Conservation (phyloP, 768 basidiomycete species). For the Boletus edulis region DNA sequence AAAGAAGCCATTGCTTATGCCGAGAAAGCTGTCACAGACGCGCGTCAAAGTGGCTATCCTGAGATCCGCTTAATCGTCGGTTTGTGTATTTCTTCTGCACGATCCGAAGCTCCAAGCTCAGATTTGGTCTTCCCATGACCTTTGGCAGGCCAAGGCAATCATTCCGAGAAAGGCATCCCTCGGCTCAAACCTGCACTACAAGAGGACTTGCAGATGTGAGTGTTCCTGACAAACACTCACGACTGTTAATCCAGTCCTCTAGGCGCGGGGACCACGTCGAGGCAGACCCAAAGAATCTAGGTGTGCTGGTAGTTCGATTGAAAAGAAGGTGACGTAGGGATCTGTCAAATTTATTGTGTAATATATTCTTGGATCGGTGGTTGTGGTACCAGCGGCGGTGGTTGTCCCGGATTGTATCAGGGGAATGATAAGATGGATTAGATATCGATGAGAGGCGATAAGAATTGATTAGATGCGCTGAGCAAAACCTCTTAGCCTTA, state of each 20-base stretch:
- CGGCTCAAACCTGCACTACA: constrained; percentile 92
- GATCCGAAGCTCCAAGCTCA: background rate
- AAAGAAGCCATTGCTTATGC: constrained; percentile 82
- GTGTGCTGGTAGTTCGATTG: constrained; percentile 76
- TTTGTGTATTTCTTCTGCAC: constrained; percentile 32
- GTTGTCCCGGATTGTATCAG: too few relatives aligned
- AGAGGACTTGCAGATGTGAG: constrained; percentile 72
- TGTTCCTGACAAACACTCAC: background rate
- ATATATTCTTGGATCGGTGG: background rate
- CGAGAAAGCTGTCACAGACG: constrained; percentile 65
- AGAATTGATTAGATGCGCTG: too few relatives aligned
- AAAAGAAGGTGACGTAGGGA: background rate
- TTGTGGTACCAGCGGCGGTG: too few relatives aligned
- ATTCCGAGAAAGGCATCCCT: constrained; percentile 72
- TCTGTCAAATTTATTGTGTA: background rate
- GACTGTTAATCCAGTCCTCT: constrained; percentile 1
- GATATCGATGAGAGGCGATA: too few relatives aligned
- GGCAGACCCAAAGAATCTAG: constrained; percentile 76
- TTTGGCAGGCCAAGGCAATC: constrained; percentile 76
- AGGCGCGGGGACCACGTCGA: constrained; percentile 72
- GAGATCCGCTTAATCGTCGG: constrained; percentile 85
- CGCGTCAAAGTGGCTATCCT: constrained; percentile 55
- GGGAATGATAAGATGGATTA: too few relatives aligned
- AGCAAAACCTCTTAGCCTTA: too few relatives aligned
- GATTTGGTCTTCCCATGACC: background rate